phyloP scores from a whole-genome alignment of 2,329 filamentous ascomycete species.

The Sporothrix brasiliensis region DNA sequence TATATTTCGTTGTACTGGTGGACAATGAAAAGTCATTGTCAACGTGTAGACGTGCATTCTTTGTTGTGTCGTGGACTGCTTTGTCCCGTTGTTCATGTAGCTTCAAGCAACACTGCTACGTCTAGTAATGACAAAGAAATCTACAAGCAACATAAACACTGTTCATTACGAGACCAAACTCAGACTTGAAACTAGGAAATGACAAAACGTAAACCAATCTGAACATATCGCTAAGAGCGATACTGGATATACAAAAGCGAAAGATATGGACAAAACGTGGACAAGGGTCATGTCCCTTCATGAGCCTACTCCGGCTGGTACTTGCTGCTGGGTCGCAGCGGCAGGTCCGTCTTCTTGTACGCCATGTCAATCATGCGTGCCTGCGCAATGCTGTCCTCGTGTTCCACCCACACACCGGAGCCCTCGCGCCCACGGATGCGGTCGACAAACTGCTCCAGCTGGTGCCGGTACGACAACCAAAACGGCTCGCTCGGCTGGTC shows the following conservation, averaged over 20 bases:
- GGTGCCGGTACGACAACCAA: conserved; percentile 52
- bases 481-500: conserved; percentile 42
- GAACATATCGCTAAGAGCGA: no score
- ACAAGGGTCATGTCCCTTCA: not conserved
- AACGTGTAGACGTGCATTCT: not conserved
- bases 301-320: conserved; percentile 23
- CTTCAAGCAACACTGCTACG: not conserved
- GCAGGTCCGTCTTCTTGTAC: conserved; percentile 46
- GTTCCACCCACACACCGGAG: conserved; percentile 46
- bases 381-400: conserved; percentile 49
- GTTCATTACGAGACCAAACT: not conserved
- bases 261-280: not conserved
- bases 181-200: not conserved
- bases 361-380: conserved; percentile 53
- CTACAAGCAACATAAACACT: not conserved
- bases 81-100: not conserved
- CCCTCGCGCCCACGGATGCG: conserved; percentile 46
- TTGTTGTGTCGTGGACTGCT: not conserved
- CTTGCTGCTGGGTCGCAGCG: conserved; percentile 35
- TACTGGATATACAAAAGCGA: no score
- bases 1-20: not conserved
- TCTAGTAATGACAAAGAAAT: not conserved
- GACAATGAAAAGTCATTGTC: not conserved
- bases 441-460: conserved; percentile 55
- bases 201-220: not conserved